A percentile compares a stretch with the other conserved stretches of the same genome.
Conservation (phyloP, 2,329 filamentous ascomycete genomes). For the Calonectria pseudoturangicola region DNA sequence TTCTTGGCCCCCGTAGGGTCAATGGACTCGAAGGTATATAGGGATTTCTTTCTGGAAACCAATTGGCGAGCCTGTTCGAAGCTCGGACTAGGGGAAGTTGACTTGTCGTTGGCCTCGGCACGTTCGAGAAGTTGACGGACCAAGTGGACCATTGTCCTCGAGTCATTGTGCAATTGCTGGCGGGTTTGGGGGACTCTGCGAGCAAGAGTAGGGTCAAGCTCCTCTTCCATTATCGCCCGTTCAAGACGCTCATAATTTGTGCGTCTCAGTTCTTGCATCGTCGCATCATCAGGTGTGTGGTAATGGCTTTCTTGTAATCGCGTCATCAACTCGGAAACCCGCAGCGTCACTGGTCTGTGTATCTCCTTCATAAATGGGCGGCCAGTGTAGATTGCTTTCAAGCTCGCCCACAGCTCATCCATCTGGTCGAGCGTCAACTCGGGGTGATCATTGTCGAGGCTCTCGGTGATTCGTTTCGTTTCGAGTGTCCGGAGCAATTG, state of each 20-base stretch:
- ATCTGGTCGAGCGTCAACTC: slow-evolving; percentile 55
- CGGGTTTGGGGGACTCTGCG: slow-evolving; percentile 51
- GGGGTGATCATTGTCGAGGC: slow-evolving; percentile 33
- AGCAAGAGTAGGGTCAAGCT: slow-evolving; percentile 45
- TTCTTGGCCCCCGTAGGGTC: slow-evolving; percentile 51
- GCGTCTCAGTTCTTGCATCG: slow-evolving; percentile 47
- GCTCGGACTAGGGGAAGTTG: slow-evolving; percentile 50
- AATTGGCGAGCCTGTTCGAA: slow-evolving; percentile 57
- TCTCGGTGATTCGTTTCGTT: slow-evolving; percentile 41
- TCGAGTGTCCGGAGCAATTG: slow-evolving; percentile 58
- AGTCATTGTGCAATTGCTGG: slow-evolving; percentile 55
- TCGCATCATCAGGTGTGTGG: slow-evolving; percentile 48
- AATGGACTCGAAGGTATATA: slow-evolving; percentile 56
- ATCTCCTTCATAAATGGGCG: slow-evolving; percentile 62
- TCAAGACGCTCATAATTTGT: slow-evolving; percentile 59
- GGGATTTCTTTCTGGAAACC: slow-evolving; percentile 35
- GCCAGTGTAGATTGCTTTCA: slow-evolving; percentile 57
- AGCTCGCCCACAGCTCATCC: slow-evolving; percentile 56
- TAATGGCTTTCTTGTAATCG: slow-evolving; percentile 56
- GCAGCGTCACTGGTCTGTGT: slow-evolving; percentile 55
- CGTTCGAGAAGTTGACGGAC: slow-evolving; percentile 57
- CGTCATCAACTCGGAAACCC: slow-evolving; percentile 54
- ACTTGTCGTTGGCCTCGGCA: slow-evolving; percentile 50
- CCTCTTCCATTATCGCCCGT: slow-evolving; percentile 55
- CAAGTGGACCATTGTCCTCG: slow-evolving; percentile 52